phyloP scores from a whole-genome alignment of 2,329 filamentous ascomycete genomes.

The Fusarium transvaalense region DNA sequence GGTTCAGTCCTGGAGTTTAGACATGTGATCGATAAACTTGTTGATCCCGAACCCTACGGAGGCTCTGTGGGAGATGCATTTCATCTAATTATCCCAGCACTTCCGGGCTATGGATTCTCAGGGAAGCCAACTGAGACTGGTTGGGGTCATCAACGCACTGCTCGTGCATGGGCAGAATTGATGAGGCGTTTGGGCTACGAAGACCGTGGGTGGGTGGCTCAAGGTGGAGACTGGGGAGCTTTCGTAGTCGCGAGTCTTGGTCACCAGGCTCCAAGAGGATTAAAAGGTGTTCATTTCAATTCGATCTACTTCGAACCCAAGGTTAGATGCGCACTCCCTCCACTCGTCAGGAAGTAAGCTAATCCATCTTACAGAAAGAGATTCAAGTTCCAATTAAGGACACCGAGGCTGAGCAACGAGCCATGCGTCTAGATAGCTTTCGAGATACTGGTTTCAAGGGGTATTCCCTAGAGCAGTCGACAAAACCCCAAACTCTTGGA shows the following conservation, averaged over 20 bases:
- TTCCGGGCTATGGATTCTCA: slow-evolving; percentile 24
- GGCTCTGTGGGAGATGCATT: slow-evolving; percentile 7
- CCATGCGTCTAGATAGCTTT: slow-evolving; percentile 2
- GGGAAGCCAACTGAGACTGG: slow-evolving; percentile 17
- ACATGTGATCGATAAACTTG: slow-evolving; percentile 6
- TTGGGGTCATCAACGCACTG: slow-evolving; percentile 9
- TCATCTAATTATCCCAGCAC: slow-evolving; percentile 16
- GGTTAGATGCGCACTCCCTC: accelerated
- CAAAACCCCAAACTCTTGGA: slow-evolving; percentile 15
- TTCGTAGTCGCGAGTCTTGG: slow-evolving; percentile 8
- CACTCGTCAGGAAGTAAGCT: neutral
- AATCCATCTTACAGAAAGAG: neutral
- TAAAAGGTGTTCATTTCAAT: slow-evolving; percentile 26
- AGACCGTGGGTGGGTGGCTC: slow-evolving; percentile 10
- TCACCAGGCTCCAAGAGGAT: slow-evolving; percentile 11
- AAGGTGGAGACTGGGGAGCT: slow-evolving; percentile 28
- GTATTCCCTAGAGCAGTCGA: slow-evolving; percentile 18
- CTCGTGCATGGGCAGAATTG: slow-evolving; percentile 16
- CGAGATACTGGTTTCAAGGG: slow-evolving; percentile 5
- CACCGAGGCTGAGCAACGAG: neutral
- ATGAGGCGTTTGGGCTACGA: slow-evolving; percentile 9
- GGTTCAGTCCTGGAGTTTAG: slow-evolving; percentile 20
- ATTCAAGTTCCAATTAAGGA: neutral
- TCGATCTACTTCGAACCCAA: slow-evolving; percentile 23
- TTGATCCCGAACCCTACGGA: slow-evolving; percentile 7